Base-by-base conservation (phyloP, 2,329 filamentous ascomycete genomes). In the Coniochaeta pulveracea region DNA sequence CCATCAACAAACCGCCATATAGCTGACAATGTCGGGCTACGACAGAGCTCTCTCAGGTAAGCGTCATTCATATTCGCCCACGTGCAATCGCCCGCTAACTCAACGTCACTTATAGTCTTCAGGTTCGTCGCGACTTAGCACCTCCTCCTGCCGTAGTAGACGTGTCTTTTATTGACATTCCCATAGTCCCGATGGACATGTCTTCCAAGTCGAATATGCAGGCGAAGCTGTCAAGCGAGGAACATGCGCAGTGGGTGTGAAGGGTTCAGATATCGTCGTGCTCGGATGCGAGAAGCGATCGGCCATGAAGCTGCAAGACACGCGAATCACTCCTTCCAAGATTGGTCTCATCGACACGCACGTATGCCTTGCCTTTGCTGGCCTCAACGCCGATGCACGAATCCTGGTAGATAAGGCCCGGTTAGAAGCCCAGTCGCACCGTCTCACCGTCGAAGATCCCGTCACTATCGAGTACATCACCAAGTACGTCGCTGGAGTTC, bases 131-230 rank as follows among this genome's bases (percentile, higher is more conserved):
- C 40, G 28, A 19, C 36, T 34, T 24, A 19, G 15, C 28, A 34
- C 31, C 33, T n/a, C n/a, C n/a, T n/a, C n/a, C n/a, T n/a, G n/a
- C n/a, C n/a, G n/a, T n/a, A n/a, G n/a, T n/a, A n/a, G n/a, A 18
- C 11, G 3, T 12, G 6, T 10, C 10, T 21, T 14, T 19, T 31
- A 31, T 14, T 4, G 12, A 21, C 30, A 19, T n/a, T n/a, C 34
- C 10, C 14, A 31, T 54, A 96, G 89, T 75, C 91, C 91, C 53
- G 91, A 98, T 65, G 91, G 91, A 63, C 91, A 98, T 69, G 91
- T 98, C 52, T 98, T 98, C 67, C 91, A 98, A 64, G 91, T 98
- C 53, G 91, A 98, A 72, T 98, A 98, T 74, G 91, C 91, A 36
- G 82, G 93, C 47, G 91, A 98, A 66, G 91, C 91, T 47, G 91